Base-by-base conservation (phyloP, 2,329 filamentous ascomycete species). In the Didymella sp. region DNA sequence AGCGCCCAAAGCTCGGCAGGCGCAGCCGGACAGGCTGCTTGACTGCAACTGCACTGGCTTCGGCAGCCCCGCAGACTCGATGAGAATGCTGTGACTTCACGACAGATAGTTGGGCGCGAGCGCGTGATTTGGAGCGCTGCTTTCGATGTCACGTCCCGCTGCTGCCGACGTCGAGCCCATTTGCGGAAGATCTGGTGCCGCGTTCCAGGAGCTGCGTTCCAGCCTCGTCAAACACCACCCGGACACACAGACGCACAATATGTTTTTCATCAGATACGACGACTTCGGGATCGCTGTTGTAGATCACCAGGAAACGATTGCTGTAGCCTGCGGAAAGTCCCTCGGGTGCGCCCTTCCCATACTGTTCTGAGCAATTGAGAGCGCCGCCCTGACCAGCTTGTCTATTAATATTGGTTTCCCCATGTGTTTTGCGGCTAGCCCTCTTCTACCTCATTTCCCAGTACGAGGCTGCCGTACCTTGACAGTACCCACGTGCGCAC, bases 1-100 rank as follows among this genome's bases (percentile, higher is more conserved):
- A 24, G 47, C 38, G 42, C 35, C 47, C 47, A 56, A 43, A 47
- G 47, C 53, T 56, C 47, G 53, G 47, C 53, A 51, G 46, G 47
- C 53, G 42, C 53, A 56, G 47, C 27, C 47, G 35, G n/a, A 42
- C 9, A 42, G 38, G 41, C 47, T 45, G 47, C 46, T 51, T 46
- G 42, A 33, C 41, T 51, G 46, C 47, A 41, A 41, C 5, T 12
- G 47, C 42, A 46, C 43, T 51, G 47, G 35, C 42, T 47, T n/a
- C 42, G 47, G 53, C 47, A 51, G 35, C 53, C 37, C 53, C 53
- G 53, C 53, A 51, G 33, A 41, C 42, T 25, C 28, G n/a, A 12
- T 7, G 27, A 15, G 19, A 28, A 11, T 22, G 24, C 37, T 35
- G 35, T 24, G 28, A 51, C 35, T 56, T 51, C 22, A 22, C 21